Conservation (phyloP, 2,329 filamentous ascomycete genomes). For the Microdochium nivale region DNA sequence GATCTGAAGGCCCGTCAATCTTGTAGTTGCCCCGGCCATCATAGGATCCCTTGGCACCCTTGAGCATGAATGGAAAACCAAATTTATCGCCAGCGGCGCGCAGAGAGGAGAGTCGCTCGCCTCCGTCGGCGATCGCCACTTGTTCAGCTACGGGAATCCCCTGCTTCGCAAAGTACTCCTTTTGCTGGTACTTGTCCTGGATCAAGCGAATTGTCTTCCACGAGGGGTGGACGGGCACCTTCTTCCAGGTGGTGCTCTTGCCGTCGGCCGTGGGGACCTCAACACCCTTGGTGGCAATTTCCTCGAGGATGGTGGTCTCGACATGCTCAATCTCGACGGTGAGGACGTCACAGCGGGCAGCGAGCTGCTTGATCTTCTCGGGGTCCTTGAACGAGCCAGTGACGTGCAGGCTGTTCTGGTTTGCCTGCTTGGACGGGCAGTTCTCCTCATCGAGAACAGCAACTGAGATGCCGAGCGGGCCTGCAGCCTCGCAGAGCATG, state of each 20-base stretch:
- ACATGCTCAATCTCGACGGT: constrained; percentile 96
- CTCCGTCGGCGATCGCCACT: constrained; percentile 47
- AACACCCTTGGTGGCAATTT: constrained; percentile 60
- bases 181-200: constrained; percentile 90
- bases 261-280: constrained; percentile 35
- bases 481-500: constrained; percentile 87
- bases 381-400: constrained; percentile 83
- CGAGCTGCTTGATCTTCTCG: constrained; percentile 71
- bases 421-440: constrained; percentile 80
- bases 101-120: constrained; percentile 52
- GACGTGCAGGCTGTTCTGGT: constrained; percentile 64
- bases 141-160: constrained; percentile 68
- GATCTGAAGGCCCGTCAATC: constrained; percentile 33
- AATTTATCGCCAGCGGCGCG: constrained; percentile 53
- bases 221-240: constrained; percentile 64
- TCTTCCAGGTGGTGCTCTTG: constrained; percentile 27
- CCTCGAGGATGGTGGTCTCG: constrained; percentile 80
- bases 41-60: constrained; percentile 83
- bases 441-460: constrained; percentile 70
- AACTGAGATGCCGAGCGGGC: constrained; percentile 64
- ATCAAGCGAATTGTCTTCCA: constrained; percentile 83
- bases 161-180: constrained; percentile 63
- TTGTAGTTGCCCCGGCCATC: constrained; percentile 71
- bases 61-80: constrained; percentile 86
- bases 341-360: constrained; percentile 66